Percentiles rank a stretch among this genome's conserved stretches.
Evolutionary conservation across 2,329 filamentous ascomycete species (phyloP).

Genomic region (Peltaster fructicola): DNA sequence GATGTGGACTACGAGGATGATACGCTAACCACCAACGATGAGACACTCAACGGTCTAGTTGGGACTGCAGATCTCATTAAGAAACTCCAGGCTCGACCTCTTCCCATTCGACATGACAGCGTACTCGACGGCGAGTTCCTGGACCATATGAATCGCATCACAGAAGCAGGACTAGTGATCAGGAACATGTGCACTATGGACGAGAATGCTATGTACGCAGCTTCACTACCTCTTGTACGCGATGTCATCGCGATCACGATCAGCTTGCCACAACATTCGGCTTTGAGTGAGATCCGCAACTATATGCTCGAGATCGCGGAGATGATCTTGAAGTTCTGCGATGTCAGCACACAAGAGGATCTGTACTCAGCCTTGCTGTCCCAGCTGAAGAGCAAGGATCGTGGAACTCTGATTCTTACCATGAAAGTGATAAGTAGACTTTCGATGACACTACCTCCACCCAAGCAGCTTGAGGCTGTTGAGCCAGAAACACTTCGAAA

Average conservation of each 20-base stretch:
- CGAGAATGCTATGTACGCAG: slow-evolving; percentile 71
- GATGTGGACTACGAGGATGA: slow-evolving; percentile 52
- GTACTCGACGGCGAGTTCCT: slow-evolving; percentile 55
- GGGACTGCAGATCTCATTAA: slow-evolving; percentile 58
- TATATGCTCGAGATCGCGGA: slow-evolving; percentile 84
- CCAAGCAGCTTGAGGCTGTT: slow-evolving; percentile 58
- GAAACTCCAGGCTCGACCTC: slow-evolving; percentile 45
- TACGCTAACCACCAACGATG: slow-evolving; percentile 31
- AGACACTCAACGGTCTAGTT: slow-evolving; percentile 44
- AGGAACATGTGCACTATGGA: slow-evolving; percentile 91
- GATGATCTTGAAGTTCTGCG: slow-evolving; percentile 68
- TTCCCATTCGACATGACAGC: slow-evolving; percentile 43
- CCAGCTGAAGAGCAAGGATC: slow-evolving; percentile 42
- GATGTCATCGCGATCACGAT: slow-evolving; percentile 72
- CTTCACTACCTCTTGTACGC: slow-evolving; percentile 55
- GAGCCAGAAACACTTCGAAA: slow-evolving; percentile 46
- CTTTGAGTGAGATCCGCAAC: slow-evolving; percentile 70
- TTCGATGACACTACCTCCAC: slow-evolving; percentile 67
- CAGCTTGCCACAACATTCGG: slow-evolving; percentile 54
- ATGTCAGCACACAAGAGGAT: slow-evolving; percentile 53
- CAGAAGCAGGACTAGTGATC: slow-evolving; percentile 72
- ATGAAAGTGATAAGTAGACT: slow-evolving; percentile 72
- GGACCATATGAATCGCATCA: slow-evolving; percentile 57
- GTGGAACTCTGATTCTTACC: slow-evolving; percentile 63
- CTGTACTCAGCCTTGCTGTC: slow-evolving; percentile 58